Conservation (phyloP, 2,329 filamentous ascomycete genomes). For the Hirsutella rhossiliensis region DNA sequence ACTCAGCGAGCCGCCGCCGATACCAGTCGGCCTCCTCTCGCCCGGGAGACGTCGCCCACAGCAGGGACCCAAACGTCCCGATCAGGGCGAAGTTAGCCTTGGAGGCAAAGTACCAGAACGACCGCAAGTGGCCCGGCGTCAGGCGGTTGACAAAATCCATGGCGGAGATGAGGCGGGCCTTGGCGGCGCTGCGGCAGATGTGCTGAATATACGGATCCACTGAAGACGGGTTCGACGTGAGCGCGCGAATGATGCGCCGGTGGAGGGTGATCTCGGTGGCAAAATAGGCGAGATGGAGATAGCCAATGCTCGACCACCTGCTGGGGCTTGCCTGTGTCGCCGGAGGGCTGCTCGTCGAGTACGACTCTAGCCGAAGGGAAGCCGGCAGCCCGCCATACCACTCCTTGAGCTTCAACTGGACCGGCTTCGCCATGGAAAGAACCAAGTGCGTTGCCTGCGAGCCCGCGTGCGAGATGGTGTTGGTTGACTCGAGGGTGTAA, state of each 20-base stretch:
- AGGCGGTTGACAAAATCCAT: constrained; percentile 97
- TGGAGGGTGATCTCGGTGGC: constrained; percentile 90
- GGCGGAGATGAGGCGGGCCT: constrained; percentile 84
- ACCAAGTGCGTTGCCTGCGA: constrained; percentile 60
- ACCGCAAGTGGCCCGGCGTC: constrained; percentile 71
- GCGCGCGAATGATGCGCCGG: constrained; percentile 75
- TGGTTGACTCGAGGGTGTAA: constrained; percentile 67
- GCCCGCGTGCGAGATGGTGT: constrained; percentile 53
- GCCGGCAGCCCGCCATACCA: constrained; percentile 65
- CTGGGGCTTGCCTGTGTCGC: constrained; percentile 19
- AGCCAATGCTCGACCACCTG: constrained; percentile 52
- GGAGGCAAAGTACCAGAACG: constrained; percentile 86
- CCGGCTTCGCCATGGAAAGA: constrained; percentile 64
- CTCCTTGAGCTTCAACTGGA: constrained; percentile 71
- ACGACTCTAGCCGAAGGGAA: constrained; percentile 53
- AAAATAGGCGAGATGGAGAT: constrained; percentile 85
- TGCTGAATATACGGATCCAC: constrained; percentile 75
- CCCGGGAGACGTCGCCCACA: constrained; percentile 81
- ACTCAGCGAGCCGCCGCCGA: constrained; percentile 71
- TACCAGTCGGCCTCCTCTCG: constrained; percentile 91
- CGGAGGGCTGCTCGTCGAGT: constrained; percentile 15
- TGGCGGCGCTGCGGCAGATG: constrained; percentile 87
- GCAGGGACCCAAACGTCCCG: constrained; percentile 79
- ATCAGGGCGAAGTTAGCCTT: constrained; percentile 91
- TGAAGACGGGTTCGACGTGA: constrained; percentile 31